Conservation (phyloP, 345 rosid species). For the Eutrema japonicum region DNA sequence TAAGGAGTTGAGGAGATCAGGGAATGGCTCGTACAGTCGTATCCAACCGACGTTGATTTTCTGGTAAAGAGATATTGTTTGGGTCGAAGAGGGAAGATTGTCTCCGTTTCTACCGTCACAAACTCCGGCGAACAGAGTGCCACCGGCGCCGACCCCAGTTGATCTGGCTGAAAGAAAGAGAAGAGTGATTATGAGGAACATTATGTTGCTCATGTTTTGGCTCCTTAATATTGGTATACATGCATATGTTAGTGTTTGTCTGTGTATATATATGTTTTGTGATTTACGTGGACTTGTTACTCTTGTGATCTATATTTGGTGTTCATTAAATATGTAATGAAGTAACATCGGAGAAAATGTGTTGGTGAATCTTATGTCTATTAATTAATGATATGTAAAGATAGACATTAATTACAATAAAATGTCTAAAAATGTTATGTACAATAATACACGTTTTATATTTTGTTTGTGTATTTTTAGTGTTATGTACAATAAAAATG, state of each 20-base stretch:
- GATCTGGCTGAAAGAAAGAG: background rate
- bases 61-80: slow-evolving; percentile 40
- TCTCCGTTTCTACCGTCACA: slow-evolving; percentile 43
- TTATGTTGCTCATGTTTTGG: slow-evolving; percentile 8
- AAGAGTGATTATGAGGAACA: background rate
- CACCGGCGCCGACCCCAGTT: background rate
- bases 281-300: background rate
- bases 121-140: slow-evolving; percentile 34
- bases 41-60: slow-evolving; percentile 15
- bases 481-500: no score
- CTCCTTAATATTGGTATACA: background rate
- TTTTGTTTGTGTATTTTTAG: no score
- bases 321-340: background rate
- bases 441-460: no score
- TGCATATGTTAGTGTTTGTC: background rate
- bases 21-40: slow-evolving; percentile 44
- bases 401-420: no score
- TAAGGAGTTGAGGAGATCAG: slow-evolving; percentile 32
- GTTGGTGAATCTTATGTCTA: background rate
- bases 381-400: background rate
- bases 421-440: no score
- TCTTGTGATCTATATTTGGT: background rate
- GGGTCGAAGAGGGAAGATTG: slow-evolving; percentile 44
- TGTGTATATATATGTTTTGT: background rate
- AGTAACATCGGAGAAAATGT: background rate